These are phyloP conservation scores for Gossypium longicalyx DNA, from an alignment of 345 rosid genomes.

Conservation along the genomic window DNA sequence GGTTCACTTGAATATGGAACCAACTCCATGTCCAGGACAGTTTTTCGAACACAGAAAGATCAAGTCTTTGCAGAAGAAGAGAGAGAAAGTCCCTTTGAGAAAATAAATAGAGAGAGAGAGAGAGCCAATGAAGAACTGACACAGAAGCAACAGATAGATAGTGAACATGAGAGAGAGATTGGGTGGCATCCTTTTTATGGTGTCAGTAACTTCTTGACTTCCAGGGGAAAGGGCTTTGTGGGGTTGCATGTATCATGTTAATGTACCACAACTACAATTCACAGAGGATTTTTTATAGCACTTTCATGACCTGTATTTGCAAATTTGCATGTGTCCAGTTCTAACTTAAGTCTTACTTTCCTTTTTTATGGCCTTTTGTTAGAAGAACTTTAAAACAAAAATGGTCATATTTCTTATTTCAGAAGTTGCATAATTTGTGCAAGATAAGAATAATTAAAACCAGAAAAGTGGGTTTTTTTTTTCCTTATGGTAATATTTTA, in stretches of 20 bases:
- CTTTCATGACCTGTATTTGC: not conserved
- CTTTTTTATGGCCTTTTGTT: not conserved
- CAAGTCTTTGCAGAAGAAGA: constrained; percentile 1
- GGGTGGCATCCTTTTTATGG: not conserved
- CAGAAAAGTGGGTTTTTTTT: not conserved
- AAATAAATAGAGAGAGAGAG: not conserved
- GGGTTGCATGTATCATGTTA: not conserved
- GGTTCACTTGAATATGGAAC: constrained; percentile 62
- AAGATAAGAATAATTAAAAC: not conserved
- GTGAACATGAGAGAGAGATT: not conserved
- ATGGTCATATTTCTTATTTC: not conserved
- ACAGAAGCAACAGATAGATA: not conserved
- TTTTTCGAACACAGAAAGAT: not conserved
- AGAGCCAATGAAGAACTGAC: constrained; percentile 3
- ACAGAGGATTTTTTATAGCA: not conserved
- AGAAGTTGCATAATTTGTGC: not conserved
- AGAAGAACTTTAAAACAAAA: not conserved
- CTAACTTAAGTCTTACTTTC: not conserved
- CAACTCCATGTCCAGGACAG: constrained; percentile 52
- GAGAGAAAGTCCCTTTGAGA: not conserved
- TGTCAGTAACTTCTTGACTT: not conserved
- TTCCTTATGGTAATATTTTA: not conserved
- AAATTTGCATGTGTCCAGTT: not conserved
- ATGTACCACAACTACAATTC: not conserved
- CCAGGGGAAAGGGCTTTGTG: not conserved